phyloP scores from a whole-genome alignment of 1,139 yeast genomes.

The Debaryomyces coudertii region DNA sequence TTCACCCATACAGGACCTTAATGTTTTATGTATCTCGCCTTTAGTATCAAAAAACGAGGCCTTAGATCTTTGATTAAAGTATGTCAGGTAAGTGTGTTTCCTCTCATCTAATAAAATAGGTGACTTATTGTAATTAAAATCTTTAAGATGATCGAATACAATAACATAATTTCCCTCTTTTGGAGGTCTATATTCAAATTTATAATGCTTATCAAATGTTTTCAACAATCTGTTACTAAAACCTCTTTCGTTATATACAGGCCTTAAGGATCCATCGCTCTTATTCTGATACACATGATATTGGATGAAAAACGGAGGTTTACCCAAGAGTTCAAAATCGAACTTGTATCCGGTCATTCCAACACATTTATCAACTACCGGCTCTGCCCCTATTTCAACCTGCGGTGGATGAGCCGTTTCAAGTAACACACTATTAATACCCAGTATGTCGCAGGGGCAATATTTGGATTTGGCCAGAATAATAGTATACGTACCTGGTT shows the following conservation, averaged over 20 bases:
- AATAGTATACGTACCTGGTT: conserved; percentile 68
- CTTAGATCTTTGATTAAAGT: conserved; percentile 53
- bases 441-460: conserved; percentile 67
- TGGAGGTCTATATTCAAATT: conserved; percentile 73
- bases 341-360: conserved; percentile 84
- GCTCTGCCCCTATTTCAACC: conserved; percentile 54
- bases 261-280: conserved; percentile 34
- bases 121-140: conserved; percentile 49
- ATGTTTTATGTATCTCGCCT: conserved; percentile 18
- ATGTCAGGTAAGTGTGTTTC: conserved; percentile 51
- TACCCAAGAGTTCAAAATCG: conserved; percentile 72
- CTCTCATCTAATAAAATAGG: conserved; percentile 37
- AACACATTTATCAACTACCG: conserved; percentile 83
- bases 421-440: conserved; percentile 25
- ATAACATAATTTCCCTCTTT: conserved; percentile 81
- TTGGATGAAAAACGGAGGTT: conserved; percentile 75
- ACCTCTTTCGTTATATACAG: conserved; percentile 38
- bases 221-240: conserved; percentile 27
- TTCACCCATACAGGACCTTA: conserved; percentile 46
- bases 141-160: conserved; percentile 61
- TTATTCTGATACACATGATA: conserved; percentile 59
- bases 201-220: conserved; percentile 27
- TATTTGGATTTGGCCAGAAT: conserved; percentile 54
- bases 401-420: conserved; percentile 48
- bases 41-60: conserved; percentile 32